Evolutionary conservation across 352 stramenopile species (phyloP), one percentile per base, ranked within the genome.

Genomic region (Phytophthora nicotianae): DNA sequence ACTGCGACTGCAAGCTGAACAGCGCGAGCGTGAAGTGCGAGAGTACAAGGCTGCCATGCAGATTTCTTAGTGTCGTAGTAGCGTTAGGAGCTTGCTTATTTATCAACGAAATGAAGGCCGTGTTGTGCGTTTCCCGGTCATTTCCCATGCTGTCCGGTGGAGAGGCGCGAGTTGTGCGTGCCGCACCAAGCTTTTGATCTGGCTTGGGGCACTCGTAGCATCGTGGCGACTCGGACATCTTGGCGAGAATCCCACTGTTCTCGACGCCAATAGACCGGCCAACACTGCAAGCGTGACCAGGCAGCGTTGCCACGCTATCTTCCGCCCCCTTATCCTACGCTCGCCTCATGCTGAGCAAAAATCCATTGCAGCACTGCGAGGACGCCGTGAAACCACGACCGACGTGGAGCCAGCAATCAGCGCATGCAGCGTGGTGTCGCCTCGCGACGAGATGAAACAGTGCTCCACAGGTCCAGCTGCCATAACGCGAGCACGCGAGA

Each of bases 21-120:
- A 70, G 6, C 76, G 48, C 14, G 77, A 83, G 35, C 75, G 65
- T 17, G 83, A 92, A 47, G 69, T 92, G 46, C 65, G 65, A 26
- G 83, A 90, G 60, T 92, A 82, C 67, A 87, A 83, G 57, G 75
- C 71, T 2, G 55, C 74, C 8, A 77, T 89, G 68, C 50, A 49
- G 2, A 38, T 56, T 24, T 38, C 41, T 21, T 68, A 16, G 23
- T 11, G 32, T 42, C 29, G 6, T 35, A 5, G 29, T 35, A 35
- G 29, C 29, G 26, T 32, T 32, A 32, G 26, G 13, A 5, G 5
- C 32, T 7, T 38, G 41, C 46, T 45, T 68, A 57, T 57, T 68
- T 68, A 57, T 57, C 43, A 68, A 42, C 26, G 26, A 52, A 47
- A 48, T 63, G 11, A 45, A 27, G 37, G 29, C 23, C 3, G 37